phyloP scores from a whole-genome alignment of 2,329 filamentous ascomycete species.

The Trichoderma sp. region DNA sequence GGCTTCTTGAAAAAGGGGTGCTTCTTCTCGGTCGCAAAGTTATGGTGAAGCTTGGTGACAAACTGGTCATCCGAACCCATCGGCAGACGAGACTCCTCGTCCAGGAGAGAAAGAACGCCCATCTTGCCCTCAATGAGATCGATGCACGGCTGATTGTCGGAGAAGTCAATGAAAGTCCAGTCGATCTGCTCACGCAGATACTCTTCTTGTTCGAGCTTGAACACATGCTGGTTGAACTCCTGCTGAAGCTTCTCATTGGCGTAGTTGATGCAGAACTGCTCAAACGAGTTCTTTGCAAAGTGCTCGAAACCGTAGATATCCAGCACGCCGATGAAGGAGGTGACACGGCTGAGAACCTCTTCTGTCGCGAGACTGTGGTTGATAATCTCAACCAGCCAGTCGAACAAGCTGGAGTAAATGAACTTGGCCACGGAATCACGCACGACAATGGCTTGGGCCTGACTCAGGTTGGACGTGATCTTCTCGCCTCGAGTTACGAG shows the following conservation, averaged over 20 bases:
- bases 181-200: slow-evolving; percentile 96
- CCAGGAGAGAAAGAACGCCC: slow-evolving; percentile 85
- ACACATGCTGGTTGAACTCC: slow-evolving; percentile 98
- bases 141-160: slow-evolving; percentile 98
- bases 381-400: slow-evolving; percentile 98
- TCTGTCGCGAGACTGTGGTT: slow-evolving; percentile 89
- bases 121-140: slow-evolving; percentile 97
- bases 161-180: slow-evolving; percentile 99
- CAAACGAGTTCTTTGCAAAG: slow-evolving; percentile 99
- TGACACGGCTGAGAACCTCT: slow-evolving; percentile 78
- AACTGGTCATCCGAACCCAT: slow-evolving; percentile 99
- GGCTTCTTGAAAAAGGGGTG: slow-evolving; percentile 99
- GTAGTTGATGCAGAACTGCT: slow-evolving; percentile 99
- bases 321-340: slow-evolving; percentile 93
- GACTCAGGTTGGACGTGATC: slow-evolving; percentile 92
- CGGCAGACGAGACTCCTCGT: slow-evolving; percentile 93
- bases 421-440: slow-evolving; percentile 98
- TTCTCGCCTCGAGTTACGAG: slow-evolving; percentile 94
- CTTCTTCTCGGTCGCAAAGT: slow-evolving; percentile 88
- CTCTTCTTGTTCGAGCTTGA: slow-evolving; percentile 98
- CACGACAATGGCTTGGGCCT: slow-evolving; percentile 91
- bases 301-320: slow-evolving; percentile 99
- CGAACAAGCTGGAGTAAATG: slow-evolving; percentile 96
- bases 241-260: slow-evolving; percentile 99
- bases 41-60: slow-evolving; percentile 92